Evolutionary conservation across 306 rosid genomes (phyloP).

Genomic region (Morella rubra): DNA sequence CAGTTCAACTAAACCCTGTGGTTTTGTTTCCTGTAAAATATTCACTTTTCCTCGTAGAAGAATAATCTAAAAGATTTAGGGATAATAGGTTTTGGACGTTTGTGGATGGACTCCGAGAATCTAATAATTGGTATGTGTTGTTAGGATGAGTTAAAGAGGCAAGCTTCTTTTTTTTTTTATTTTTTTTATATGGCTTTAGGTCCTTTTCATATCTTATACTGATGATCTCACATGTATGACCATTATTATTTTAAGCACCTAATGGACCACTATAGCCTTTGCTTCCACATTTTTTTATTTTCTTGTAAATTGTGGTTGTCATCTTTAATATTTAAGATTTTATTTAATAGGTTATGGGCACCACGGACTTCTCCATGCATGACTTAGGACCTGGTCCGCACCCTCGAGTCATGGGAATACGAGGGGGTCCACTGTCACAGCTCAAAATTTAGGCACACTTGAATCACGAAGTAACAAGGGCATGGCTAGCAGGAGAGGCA

Average conservation of each 20-base stretch:
- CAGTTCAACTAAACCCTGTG: slow-evolving; percentile 1
- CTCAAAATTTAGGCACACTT: too few relatives aligned
- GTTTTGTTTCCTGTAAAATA: not conserved
- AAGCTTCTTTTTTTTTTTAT: not conserved
- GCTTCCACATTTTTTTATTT: not conserved
- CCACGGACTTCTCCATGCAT: too few relatives aligned
- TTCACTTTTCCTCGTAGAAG: not conserved
- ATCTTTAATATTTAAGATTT: too few relatives aligned
- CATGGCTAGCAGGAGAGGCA: too few relatives aligned
- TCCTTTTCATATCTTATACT: not conserved
- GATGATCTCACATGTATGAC: not conserved
- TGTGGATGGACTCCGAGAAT: not conserved
- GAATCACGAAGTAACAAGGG: too few relatives aligned
- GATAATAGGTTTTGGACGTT: not conserved
- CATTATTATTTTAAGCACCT: not conserved
- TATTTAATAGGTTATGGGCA: too few relatives aligned
- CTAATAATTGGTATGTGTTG: not conserved
- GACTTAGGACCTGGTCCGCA: too few relatives aligned
- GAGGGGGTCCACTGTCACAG: too few relatives aligned
- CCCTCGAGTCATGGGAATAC: too few relatives aligned
- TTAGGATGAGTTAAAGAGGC: not conserved
- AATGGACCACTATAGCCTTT: not conserved
- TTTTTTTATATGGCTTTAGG: not conserved
- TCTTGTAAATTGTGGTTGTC: not conserved
- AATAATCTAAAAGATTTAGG: not conserved